Evolutionary conservation across 345 rosid species (phyloP), one percentile per base, ranked within the genome.

Genomic region (Microthlaspi erraticum): DNA sequence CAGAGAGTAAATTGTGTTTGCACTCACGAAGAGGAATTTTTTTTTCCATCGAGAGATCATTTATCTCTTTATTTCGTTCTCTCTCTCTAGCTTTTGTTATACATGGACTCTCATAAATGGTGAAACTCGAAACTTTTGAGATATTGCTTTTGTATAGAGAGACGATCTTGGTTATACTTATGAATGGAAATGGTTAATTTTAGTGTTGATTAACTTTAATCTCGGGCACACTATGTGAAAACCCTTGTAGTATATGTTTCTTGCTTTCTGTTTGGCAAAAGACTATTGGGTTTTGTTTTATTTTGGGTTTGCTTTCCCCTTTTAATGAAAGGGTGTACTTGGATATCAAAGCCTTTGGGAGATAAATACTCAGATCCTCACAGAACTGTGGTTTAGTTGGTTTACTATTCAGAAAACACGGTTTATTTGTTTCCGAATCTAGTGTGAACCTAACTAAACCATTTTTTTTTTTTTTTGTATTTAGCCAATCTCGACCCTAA

Each of bases 141-240:
- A 66, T 66, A 52, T 52, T 66, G 51, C 31, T 53, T 53, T 53
- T 53, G 32, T 66, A 53, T 41, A 66, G 52, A 52, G 10, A 26
- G 9, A 13, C 20, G 18, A 44, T 44, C 20, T 16, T 44, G 7
- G 48, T 7, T 43, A 2, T 16, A 44, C 20, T 44, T 1, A 16
- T 46, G 11, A 9, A 46, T 46, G 51, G 10, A 11, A 46, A 48
- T 18, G 52, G 3, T 49, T 49, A 19, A 49, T 10, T 10, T 2
- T 26, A 23, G 10, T 20, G 9, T 5, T 23, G n/a, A 17, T 46
- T 8, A 51, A 10, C 9, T 51, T 51, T 51, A 23, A 23, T 51
- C n/a, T 51, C 34, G 8, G 13, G 33, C 5, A 51, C 56, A 51
- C 34, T 23, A n/a, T n/a, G n/a, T 17, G 23, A 45, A 45, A 14